phyloP scores from a whole-genome alignment of 441 rosid species.

The Mallotus repandus region DNA sequence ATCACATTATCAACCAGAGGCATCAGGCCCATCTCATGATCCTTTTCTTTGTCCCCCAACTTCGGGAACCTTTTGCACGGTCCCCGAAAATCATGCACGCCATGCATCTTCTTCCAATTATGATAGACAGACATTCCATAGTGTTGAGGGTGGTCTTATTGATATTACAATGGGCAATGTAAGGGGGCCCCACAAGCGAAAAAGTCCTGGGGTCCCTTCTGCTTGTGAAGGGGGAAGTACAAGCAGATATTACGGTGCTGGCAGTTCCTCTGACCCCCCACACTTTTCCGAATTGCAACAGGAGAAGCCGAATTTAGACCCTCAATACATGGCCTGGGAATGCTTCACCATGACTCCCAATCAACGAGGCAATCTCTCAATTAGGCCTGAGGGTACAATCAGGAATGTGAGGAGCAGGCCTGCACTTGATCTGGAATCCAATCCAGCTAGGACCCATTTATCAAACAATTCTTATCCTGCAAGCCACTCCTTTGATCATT shows the following conservation, averaged over 20 bases:
- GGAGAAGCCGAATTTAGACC: constrained; percentile 54
- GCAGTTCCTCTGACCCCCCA: constrained; percentile 65
- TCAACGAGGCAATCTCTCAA: constrained; percentile 47
- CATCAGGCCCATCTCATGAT: constrained; percentile 54
- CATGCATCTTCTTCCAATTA: constrained; percentile 62
- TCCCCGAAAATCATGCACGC: constrained; percentile 51
- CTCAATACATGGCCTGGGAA: constrained; percentile 56
- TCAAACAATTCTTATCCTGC: constrained; percentile 49
- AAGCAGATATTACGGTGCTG: constrained; percentile 59
- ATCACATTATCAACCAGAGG: constrained; percentile 53
- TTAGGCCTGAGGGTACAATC: constrained; percentile 62
- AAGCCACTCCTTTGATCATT: constrained; percentile 47
- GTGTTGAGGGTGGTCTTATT: constrained; percentile 51
- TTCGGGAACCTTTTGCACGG: constrained; percentile 42
- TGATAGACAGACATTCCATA: constrained; percentile 49
- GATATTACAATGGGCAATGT: constrained; percentile 53
- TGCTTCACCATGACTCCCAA: constrained; percentile 37
- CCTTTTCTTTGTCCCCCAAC: constrained; percentile 46
- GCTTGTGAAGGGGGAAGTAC: constrained; percentile 71
- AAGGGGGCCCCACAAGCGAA: constrained; percentile 71
- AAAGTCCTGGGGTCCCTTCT: constrained; percentile 63
- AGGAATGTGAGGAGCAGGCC: constrained; percentile 86
- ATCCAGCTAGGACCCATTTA: constrained; percentile 44
- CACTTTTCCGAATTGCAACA: constrained; percentile 48
- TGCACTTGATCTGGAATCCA: constrained; percentile 58